A percentile compares a stretch with the other conserved stretches of the same genome.
Conservation (phyloP, 257 asterid genomes). For the Parsonsia alboflavescens region DNA sequence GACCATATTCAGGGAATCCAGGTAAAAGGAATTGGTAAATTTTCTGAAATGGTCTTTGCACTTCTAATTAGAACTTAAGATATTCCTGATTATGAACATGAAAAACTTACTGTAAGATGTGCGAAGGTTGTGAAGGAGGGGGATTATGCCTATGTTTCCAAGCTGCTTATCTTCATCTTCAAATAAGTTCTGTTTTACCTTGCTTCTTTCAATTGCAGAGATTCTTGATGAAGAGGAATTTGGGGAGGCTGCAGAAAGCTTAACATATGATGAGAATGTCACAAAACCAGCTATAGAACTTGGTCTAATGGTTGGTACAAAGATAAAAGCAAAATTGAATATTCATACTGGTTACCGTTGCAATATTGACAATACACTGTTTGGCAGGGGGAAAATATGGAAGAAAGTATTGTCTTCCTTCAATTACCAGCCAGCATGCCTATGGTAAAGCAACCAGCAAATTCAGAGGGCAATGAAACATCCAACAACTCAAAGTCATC, state of each 20-base stretch:
- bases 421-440: constrained; percentile 66
- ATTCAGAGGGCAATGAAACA: constrained; percentile 23
- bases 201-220: constrained; percentile 40
- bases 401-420: constrained; percentile 50
- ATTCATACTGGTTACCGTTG: not conserved
- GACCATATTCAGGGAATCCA: constrained; percentile 93
- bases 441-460: constrained; percentile 23
- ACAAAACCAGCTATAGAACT: constrained; percentile 47
- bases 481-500: constrained; percentile 23
- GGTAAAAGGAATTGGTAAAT: constrained; percentile 32
- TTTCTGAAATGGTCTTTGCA: not conserved
- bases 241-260: constrained; percentile 33
- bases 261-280: constrained; percentile 38
- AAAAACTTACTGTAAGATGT: no score
- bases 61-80: not conserved
- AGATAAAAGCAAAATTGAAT: not conserved
- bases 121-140: no score
- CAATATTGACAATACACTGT: not conserved
- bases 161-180: not conserved
- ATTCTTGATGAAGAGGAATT: constrained; percentile 73
- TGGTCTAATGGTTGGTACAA: constrained; percentile 57
- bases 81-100: not conserved
- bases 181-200: not conserved
- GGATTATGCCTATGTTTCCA: not conserved
- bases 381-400: constrained; percentile 51